A percentile compares a stretch with the other conserved stretches of the same genome.
Conservation (phyloP, 1,284 basidiomycete genomes). For the Peniophora sp. region DNA sequence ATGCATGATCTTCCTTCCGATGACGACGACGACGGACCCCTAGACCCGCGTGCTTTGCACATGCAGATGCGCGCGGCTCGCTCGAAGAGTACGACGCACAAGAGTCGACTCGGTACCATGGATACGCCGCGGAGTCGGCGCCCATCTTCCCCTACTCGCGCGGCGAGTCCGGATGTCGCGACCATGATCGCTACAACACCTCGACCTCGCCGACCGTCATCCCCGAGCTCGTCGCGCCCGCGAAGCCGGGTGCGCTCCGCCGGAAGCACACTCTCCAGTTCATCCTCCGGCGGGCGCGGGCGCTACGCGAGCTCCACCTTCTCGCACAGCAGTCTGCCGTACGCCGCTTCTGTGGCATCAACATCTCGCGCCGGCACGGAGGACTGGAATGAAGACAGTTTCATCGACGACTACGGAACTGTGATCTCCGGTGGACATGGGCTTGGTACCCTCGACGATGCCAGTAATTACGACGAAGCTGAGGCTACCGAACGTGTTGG, state of each 20-base stretch:
- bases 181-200: slow-evolving; percentile 38
- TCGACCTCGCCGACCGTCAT: slow-evolving; percentile 24
- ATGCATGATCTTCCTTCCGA: slow-evolving; percentile 32
- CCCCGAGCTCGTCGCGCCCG: slow-evolving; percentile 16
- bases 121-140: slow-evolving; percentile 1
- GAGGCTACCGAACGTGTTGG: slow-evolving; percentile 9
- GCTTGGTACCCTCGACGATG: slow-evolving; percentile 17
- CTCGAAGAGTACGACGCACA: slow-evolving; percentile 25
- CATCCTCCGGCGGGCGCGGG: slow-evolving; percentile 6
- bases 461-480: slow-evolving; percentile 15
- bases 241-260: slow-evolving; percentile 6
- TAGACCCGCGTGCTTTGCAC: slow-evolving; percentile 16
- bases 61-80: slow-evolving; percentile 24
- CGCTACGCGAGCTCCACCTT: background rate
- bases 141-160: slow-evolving; percentile 4
- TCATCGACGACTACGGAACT: slow-evolving; percentile 22
- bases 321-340: slow-evolving; percentile 10
- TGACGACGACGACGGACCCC: slow-evolving; percentile 21
- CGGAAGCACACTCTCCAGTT: slow-evolving; percentile 7
- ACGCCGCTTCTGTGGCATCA: background rate
- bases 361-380: slow-evolving; percentile 9
- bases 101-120: background rate
- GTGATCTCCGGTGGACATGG: slow-evolving; percentile 15
- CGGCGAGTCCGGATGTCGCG: slow-evolving; percentile 37
- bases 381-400: slow-evolving; percentile 20